These are phyloP conservation scores for Cardiospermum halicacabum DNA, from an alignment of 345 rosid genomes.

Conservation along the genomic window DNA sequence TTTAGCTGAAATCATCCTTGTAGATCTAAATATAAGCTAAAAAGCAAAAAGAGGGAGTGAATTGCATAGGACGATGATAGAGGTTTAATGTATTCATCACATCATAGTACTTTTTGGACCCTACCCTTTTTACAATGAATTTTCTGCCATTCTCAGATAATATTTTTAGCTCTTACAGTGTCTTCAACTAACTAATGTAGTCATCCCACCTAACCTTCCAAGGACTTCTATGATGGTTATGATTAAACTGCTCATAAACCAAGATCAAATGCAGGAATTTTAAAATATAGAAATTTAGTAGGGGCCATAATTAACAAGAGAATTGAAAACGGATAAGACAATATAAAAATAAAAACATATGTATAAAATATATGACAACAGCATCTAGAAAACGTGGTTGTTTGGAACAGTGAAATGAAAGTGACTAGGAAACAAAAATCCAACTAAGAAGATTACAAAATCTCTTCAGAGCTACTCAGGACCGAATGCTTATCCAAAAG, in stretches of 20 bases:
- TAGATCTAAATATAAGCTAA: neutral
- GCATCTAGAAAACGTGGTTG: neutral
- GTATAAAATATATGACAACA: neutral
- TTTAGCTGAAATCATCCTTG: neutral
- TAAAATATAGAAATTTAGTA: neutral
- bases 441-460: constrained; percentile 1
- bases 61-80: neutral
- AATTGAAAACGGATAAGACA: neutral
- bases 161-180: neutral
- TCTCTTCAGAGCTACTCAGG: neutral
- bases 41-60: neutral
- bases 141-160: neutral
- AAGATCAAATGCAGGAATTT: no score
- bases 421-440: constrained; percentile 14
- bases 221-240: neutral
- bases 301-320: neutral
- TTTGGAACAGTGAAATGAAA: constrained; percentile 1
- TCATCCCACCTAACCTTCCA: constrained; percentile 5
- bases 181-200: constrained; percentile 1
- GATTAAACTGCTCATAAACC: neutral
- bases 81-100: neutral
- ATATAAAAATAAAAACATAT: neutral
- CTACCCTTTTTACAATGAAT: neutral
- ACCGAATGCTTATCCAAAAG: neutral
- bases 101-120: neutral